Evolutionary conservation across 2,329 filamentous ascomycete species (phyloP).

Genomic region (Kalaharituber pfeilii): DNA sequence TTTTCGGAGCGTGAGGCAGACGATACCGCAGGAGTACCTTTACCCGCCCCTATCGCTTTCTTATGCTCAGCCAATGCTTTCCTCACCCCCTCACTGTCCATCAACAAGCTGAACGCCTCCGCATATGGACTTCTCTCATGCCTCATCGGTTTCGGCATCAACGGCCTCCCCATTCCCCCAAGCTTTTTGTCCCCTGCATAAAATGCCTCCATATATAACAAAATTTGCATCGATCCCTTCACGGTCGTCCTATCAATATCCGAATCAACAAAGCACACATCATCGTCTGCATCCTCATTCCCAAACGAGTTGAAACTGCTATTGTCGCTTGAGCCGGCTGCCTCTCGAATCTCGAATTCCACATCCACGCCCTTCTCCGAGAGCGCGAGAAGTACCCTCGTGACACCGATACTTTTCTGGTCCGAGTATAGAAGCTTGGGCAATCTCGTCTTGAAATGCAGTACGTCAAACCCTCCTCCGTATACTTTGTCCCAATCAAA

Average conservation of each 20-base stretch:
- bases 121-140: conserved; percentile 6
- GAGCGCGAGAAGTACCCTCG: background rate
- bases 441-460: conserved; percentile 37
- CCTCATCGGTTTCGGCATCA: conserved; percentile 1
- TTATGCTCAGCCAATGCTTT: background rate
- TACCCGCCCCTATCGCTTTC: conserved; percentile 1
- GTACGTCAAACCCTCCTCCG: conserved; percentile 65
- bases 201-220: conserved; percentile 21
- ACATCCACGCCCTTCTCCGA: conserved; percentile 22
- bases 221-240: conserved; percentile 17
- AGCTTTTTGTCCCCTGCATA: conserved; percentile 1
- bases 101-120: conserved; percentile 10
- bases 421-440: conserved; percentile 28
- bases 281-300: conserved; percentile 12
- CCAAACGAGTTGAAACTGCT: conserved; percentile 12
- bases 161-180: background rate
- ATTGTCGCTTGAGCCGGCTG: conserved; percentile 5
- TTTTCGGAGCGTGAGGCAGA: conserved; percentile 1
- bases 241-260: conserved; percentile 20
- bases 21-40: background rate
- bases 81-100: conserved; percentile 12
- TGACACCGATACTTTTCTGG: background rate
- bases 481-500: conserved; percentile 65
- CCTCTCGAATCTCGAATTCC: conserved; percentile 24
- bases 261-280: conserved; percentile 18